Evolutionary conservation across 768 basidiomycete genomes (phyloP), one percentile per base, ranked within the genome.

Genomic region (Amanita inopinata): DNA sequence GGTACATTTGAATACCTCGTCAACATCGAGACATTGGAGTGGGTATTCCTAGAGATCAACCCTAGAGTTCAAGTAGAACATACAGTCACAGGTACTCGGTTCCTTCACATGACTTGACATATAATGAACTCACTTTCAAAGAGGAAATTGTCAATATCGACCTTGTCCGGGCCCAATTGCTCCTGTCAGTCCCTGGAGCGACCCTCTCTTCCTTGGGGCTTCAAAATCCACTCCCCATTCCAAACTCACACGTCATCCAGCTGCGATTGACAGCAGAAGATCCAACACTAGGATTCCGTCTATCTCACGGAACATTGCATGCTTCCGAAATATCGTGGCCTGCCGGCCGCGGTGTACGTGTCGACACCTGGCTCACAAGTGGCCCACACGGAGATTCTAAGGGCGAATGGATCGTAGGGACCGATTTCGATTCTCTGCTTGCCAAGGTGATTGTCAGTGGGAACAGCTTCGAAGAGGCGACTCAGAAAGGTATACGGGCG

Each of bases 41-140:
- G 88, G 66, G 87, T 90, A 61, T 92, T 92, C 61, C 83, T 92
- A 50, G 88, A 91, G 59, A 88, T 91, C 49, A 89, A 89, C 59
- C 85, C 89, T 17, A 83, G 89, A 61, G 85, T 92, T 42, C 90
- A 93, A 59, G 90, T 93, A 57, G 90, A 92, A 58, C 90, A 92
- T 63, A 92, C 90, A 34, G 79, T 92, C 51, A 89, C 90, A 44
- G 85, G 84, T 80, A 52, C 28, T 52, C 20, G 31, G 45, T 40
- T 33, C 38, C 11, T 11, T 46, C 12, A 12, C 8, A 31, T 14
- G 15, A 15, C 30, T 38, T 12, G 17, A 18, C 11, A 28, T 38
- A 37, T 30, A 18, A 49, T 11, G 6, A 30, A 18, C 19, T 32
- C 20, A 23, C 1, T 22, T 32, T 39, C 36, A 20, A 51, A 85